Percentiles rank a stretch among this genome's conserved stretches.
Conservation (phyloP, 2,329 filamentous ascomycete genomes). For the Pestalotiopsis sp. region DNA sequence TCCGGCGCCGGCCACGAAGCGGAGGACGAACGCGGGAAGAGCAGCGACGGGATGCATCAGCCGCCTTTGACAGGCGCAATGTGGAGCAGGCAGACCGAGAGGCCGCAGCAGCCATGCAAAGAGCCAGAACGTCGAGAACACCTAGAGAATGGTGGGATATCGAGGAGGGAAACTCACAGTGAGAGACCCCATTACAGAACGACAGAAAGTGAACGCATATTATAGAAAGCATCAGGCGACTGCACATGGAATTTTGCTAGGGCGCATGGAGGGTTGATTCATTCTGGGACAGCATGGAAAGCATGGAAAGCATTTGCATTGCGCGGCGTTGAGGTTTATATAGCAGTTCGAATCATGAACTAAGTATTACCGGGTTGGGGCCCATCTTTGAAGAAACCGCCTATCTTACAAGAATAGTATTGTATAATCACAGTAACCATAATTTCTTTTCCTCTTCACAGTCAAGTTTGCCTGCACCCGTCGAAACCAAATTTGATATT, state of each 20-base stretch:
- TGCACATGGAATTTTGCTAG: neutral
- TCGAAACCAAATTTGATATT: too few species aligned
- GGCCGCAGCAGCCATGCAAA: slow-evolving; percentile 16
- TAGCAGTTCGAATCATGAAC: neutral
- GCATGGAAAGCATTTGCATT: slow-evolving; percentile 1
- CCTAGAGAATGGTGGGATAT: slow-evolving; percentile 44
- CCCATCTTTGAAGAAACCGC: neutral
- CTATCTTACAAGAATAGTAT: neutral
- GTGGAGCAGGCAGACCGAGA: slow-evolving; percentile 21
- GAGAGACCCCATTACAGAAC: neutral
- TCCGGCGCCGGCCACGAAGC: slow-evolving; percentile 15
- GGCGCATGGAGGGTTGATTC: neutral
- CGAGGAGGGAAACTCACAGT: slow-evolving; percentile 22
- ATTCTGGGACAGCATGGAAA: neutral
- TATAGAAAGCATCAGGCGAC: slow-evolving; percentile 2
- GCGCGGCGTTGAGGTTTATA: slow-evolving; percentile 1
- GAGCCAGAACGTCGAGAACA: slow-evolving; percentile 19
- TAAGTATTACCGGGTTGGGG: neutral
- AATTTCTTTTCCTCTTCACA: neutral
- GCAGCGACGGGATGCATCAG: slow-evolving; percentile 51
- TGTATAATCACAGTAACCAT: neutral
- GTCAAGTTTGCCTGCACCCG: too few species aligned
- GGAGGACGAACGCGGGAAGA: slow-evolving; percentile 54
- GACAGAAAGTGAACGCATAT: neutral
- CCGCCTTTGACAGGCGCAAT: slow-evolving; percentile 51